A percentile compares a stretch with the other conserved stretches of the same genome.
Evolutionary conservation across 352 stramenopile genomes (phyloP).

Genomic region (Pythium biforme): DNA sequence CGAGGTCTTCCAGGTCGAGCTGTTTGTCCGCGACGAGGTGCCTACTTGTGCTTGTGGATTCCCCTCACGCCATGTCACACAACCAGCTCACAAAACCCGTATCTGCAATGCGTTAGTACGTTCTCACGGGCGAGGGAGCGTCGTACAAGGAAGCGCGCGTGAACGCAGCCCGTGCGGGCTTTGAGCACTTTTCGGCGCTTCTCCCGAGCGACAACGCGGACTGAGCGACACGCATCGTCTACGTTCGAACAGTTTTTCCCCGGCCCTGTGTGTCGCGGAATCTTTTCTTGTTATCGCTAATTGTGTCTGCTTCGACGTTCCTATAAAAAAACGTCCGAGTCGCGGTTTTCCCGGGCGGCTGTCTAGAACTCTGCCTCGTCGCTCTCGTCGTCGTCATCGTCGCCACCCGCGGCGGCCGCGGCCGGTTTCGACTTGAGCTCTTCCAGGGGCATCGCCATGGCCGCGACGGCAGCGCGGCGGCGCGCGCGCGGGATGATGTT

Average conservation of each 20-base stretch:
- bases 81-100: too few relatives aligned
- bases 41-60: background rate
- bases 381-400: constrained; percentile 77
- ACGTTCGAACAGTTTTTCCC: background rate
- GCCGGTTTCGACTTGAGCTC: constrained; percentile 33
- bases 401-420: constrained; percentile 26
- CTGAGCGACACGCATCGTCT: background rate
- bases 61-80: too few relatives aligned
- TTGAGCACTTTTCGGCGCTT: constrained; percentile 42
- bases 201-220: constrained; percentile 16
- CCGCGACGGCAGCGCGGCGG: constrained; percentile 68
- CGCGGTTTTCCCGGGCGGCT: background rate
- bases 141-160: constrained; percentile 66
- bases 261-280: background rate
- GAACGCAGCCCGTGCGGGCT: constrained; percentile 52
- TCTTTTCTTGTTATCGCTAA: background rate
- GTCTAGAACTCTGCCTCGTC: constrained; percentile 84
- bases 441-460: constrained; percentile 65
- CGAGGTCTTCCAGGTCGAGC: constrained; percentile 43
- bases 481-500: constrained; percentile 84
- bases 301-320: background rate
- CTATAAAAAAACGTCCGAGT: background rate
- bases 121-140: constrained; percentile 42
- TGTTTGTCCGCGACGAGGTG: constrained; percentile 70
- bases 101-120: too few relatives aligned